Conservation (phyloP, 179 eudicot species). For the Amaranthus tricolor region DNA sequence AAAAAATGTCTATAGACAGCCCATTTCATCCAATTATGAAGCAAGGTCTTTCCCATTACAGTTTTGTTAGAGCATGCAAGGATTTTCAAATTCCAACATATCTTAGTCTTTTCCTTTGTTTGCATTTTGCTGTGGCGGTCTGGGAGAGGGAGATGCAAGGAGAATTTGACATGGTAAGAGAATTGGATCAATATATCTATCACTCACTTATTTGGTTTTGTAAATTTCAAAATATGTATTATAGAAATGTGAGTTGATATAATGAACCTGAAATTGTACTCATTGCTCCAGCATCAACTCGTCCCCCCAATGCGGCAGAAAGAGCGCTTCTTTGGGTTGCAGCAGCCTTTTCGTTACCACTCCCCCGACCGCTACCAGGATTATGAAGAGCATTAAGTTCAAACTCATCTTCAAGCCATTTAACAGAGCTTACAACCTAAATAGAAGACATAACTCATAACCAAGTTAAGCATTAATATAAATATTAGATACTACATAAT, state of each 20-base stretch:
- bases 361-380: slow-evolving; percentile 91
- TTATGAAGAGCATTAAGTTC: slow-evolving; percentile 99
- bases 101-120: too few species aligned
- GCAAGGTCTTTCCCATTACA: not conserved
- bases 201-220: not conserved
- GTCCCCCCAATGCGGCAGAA: slow-evolving; percentile 96
- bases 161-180: not conserved
- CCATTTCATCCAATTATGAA: not conserved
- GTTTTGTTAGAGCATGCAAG: too few species aligned
- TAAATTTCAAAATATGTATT: not conserved
- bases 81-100: too few species aligned
- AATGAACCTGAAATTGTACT: slow-evolving; percentile 84
- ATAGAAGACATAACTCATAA: not conserved
- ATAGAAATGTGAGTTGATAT: not conserved
- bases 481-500: not conserved
- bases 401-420: slow-evolving; percentile 99
- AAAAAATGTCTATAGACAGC: not conserved
- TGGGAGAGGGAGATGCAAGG: not conserved
- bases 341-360: slow-evolving; percentile 97
- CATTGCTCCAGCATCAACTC: slow-evolving; percentile 94
- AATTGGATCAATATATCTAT: not conserved
- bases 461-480: not conserved
- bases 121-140: not conserved
- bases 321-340: slow-evolving; percentile 85
- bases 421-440: slow-evolving; percentile 98